Evolutionary conservation across 202 grass and related monocot species (phyloP), one percentile per base, ranked within the genome.

Genomic region (Tripidium arundinaceum): DNA sequence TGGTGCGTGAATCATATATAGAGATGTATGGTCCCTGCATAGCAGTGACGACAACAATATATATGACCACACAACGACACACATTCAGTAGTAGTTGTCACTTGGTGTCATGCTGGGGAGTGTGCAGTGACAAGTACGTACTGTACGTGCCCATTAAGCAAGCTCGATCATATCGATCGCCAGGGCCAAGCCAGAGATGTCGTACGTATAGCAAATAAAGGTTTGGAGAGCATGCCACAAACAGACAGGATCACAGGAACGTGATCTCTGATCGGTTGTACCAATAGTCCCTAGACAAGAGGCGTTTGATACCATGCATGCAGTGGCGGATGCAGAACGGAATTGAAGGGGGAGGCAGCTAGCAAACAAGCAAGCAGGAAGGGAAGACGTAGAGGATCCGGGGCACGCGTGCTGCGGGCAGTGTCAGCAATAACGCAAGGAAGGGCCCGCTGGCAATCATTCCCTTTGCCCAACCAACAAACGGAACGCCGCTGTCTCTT

Each of bases 351-450:
- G n/a, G n/a, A n/a, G n/a, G n/a, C n/a, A n/a, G n/a, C n/a, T n/a
- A n/a, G 28, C 49, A 54, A 54, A 9, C 16, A 54, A 19, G 49
- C n/a, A 11, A 8, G 1, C 52, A 42, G 1, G 11, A 5, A 1
- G 4, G 5, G 8, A 33, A 3, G 69, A 4, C 2, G 71, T 34
- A 89, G 87, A 85, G 18, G 72, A 89, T 85, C 83, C 78, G 11
- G 67, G 40, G 68, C 87, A 86, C 83, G 87, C 87, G 83, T 89
- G 87, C 79, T 74, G 68, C 50, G 72, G 52, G 29, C 29, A 19
- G 76, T 77, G 86, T 81, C 82, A 88, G 82, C 76, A n/a, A 31
- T 21, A n/a, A 31, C n/a, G 74, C 46, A 33, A 52, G 57, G 65
- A 29, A 68, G 14, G 31, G 72, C 72, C 69, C 27, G 16, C 43